These are phyloP conservation scores for Prasinococcaceae sp. DNA, from an alignment of 139 green algal genomes.

Conservation along the genomic window DNA sequence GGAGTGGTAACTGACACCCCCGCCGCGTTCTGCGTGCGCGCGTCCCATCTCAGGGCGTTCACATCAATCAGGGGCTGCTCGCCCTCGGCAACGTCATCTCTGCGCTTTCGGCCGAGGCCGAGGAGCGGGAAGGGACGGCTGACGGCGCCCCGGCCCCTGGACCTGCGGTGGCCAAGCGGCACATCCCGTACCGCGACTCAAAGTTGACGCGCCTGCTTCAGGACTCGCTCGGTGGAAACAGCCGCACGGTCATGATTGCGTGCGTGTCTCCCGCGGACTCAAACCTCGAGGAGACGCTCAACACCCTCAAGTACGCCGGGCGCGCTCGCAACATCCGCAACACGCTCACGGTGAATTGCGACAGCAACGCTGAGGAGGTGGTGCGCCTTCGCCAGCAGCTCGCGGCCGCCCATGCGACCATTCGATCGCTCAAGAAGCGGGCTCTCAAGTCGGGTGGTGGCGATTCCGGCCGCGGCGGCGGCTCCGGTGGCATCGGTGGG, in stretches of 20 bases:
- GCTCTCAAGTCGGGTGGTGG: no score
- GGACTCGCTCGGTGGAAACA: conserved; percentile 43
- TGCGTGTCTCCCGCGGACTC: conserved; percentile 34
- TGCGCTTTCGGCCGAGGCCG: conserved; percentile 56
- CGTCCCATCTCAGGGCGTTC: conserved; percentile 42
- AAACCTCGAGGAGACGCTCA: conserved; percentile 37
- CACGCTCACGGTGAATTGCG: conserved; percentile 69
- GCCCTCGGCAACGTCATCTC: conserved; percentile 94
- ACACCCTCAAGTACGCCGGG: conserved; percentile 41
- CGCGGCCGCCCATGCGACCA: conserved; percentile 27
- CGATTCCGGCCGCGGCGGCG: no score
- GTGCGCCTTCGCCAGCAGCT: conserved; percentile 52
- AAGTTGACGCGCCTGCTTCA: conserved; percentile 43
- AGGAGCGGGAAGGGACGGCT: conserved; percentile 1
- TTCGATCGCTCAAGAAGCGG: no score
- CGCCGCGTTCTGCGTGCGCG: no score
- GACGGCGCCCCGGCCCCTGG: no score
- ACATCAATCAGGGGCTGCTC: conserved; percentile 91
- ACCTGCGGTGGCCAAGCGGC: no score
- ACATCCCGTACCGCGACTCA: conserved; percentile 46
- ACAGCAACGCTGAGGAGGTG: conserved; percentile 13
- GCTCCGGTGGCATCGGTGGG: no score
- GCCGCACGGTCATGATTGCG: conserved; percentile 37
- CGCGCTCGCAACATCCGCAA: conserved; percentile 77
- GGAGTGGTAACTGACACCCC: background rate